Percentiles rank a stretch among this genome's conserved stretches.
These are phyloP conservation scores for Penicillium chermesinum DNA, from an alignment of 495 filamentous ascomycete species.

Conservation along the genomic window DNA sequence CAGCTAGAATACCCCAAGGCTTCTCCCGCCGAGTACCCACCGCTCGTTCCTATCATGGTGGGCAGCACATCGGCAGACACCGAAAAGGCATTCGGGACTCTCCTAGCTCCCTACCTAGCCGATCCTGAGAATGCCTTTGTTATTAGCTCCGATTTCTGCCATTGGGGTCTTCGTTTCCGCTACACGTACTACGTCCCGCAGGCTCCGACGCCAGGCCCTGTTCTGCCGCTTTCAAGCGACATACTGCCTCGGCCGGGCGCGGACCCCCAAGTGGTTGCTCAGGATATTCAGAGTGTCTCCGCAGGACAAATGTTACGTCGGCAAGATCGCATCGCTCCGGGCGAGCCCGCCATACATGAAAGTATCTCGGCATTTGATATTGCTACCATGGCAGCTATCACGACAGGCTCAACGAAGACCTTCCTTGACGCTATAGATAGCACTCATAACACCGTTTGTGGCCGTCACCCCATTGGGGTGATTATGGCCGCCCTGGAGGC, in stretches of 20 bases:
- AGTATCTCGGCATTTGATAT: conserved; percentile 79
- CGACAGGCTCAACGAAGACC: conserved; percentile 59
- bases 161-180: conserved; percentile 84
- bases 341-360: conserved; percentile 66
- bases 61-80: conserved; percentile 62
- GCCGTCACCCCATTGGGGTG: conserved; percentile 91
- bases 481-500: conserved; percentile 82
- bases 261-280: conserved; percentile 20
- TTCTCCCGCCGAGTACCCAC: conserved; percentile 53
- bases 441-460: conserved; percentile 92
- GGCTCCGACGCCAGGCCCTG: conserved; percentile 36
- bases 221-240: conserved; percentile 37
- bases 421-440: conserved; percentile 64
- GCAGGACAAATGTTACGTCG: conserved; percentile 36
- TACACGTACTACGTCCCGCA: conserved; percentile 76
- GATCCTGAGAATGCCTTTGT: conserved; percentile 78
- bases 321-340: conserved; percentile 32
- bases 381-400: conserved; percentile 75
- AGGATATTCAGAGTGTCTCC: conserved; percentile 26
- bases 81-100: conserved; percentile 62
- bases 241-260: conserved; percentile 38
- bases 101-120: conserved; percentile 75
- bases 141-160: conserved; percentile 91
- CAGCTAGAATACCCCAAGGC: conserved; percentile 38
- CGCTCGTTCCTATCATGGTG: conserved; percentile 81